These are phyloP conservation scores for Labyrinthula sp. DNA, from an alignment of 352 stramenopile genomes.

Conservation along the genomic window DNA sequence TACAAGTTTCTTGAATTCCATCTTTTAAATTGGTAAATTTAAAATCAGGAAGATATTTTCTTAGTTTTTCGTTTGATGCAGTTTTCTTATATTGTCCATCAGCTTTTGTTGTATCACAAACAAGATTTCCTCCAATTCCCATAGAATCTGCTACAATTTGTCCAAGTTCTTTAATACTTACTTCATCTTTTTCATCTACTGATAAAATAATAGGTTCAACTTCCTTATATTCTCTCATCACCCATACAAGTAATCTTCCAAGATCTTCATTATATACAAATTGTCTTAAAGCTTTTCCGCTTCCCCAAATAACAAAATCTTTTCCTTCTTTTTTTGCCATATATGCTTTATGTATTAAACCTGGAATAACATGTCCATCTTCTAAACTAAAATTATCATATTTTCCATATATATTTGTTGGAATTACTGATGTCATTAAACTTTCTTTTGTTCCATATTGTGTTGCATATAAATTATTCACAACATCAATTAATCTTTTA, in stretches of 20 bases:
- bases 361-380: slow-evolving; percentile 86
- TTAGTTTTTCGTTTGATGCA: slow-evolving; percentile 80
- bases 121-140: slow-evolving; percentile 46
- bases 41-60: slow-evolving; percentile 61
- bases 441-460: slow-evolving; percentile 85
- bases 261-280: slow-evolving; percentile 92
- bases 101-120: slow-evolving; percentile 71
- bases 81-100: slow-evolving; percentile 99
- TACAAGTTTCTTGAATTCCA: slow-evolving; percentile 51
- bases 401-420: slow-evolving; percentile 95
- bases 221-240: slow-evolving; percentile 54
- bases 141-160: slow-evolving; percentile 48
- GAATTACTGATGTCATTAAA: slow-evolving; percentile 96
- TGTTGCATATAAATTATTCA: slow-evolving; percentile 57
- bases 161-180: slow-evolving; percentile 79
- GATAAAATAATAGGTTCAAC: slow-evolving; percentile 83
- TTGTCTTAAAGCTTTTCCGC: slow-evolving; percentile 73
- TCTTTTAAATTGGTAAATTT: slow-evolving; percentile 76
- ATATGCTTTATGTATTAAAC: slow-evolving; percentile 95
- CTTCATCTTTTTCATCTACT: slow-evolving; percentile 71
- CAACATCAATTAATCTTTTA: slow-evolving; percentile 91
- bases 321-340: slow-evolving; percentile 65
- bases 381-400: slow-evolving; percentile 93
- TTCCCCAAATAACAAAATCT: slow-evolving; percentile 79
- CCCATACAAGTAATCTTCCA: slow-evolving; percentile 72